Conservation (phyloP, 495 filamentous ascomycete genomes). For the Patellaria atrata region DNA sequence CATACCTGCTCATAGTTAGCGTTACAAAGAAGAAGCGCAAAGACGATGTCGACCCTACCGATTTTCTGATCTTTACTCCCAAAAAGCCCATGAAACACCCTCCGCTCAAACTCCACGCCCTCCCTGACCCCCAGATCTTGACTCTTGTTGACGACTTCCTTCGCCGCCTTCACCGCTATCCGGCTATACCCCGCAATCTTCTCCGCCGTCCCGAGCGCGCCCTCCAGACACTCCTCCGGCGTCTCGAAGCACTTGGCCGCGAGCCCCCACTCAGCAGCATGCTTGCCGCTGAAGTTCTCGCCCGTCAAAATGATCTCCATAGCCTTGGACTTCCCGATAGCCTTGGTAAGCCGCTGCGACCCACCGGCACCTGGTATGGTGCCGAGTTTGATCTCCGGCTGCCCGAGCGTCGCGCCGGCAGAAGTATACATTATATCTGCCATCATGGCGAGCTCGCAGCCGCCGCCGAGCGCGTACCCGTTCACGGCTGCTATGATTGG, state of each 20-base stretch:
- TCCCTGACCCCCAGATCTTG: slow-evolving; percentile 75
- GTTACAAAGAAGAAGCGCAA: not conserved
- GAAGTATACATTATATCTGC: slow-evolving; percentile 89
- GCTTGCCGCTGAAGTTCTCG: slow-evolving; percentile 59
- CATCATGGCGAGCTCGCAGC: slow-evolving; percentile 97
- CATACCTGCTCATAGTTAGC: slow-evolving; percentile 46
- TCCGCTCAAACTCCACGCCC: slow-evolving; percentile 85
- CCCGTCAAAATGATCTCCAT: slow-evolving; percentile 94
- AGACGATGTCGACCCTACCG: slow-evolving; percentile 35
- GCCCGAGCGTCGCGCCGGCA: slow-evolving; percentile 68
- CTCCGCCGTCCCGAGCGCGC: slow-evolving; percentile 66
- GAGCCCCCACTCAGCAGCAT: slow-evolving; percentile 83
- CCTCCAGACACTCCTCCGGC: slow-evolving; percentile 68
- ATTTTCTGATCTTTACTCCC: slow-evolving; percentile 93
- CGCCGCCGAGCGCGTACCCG: slow-evolving; percentile 85
- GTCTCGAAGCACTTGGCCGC: slow-evolving; percentile 70
- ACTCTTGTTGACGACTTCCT: slow-evolving; percentile 97
- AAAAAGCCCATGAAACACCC: slow-evolving; percentile 85
- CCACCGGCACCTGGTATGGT: slow-evolving; percentile 87
- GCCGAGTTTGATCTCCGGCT: slow-evolving; percentile 92
- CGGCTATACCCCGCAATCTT: slow-evolving; percentile 69
- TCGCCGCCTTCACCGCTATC: slow-evolving; percentile 76
- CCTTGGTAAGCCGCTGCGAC: slow-evolving; percentile 72
- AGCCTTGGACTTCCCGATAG: slow-evolving; percentile 75
- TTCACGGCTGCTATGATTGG: slow-evolving; percentile 89